A percentile compares a stretch with the other conserved stretches of the same genome.
phyloP scores from a whole-genome alignment of 1,284 basidiomycete genomes.

The Serendipita sp. region DNA sequence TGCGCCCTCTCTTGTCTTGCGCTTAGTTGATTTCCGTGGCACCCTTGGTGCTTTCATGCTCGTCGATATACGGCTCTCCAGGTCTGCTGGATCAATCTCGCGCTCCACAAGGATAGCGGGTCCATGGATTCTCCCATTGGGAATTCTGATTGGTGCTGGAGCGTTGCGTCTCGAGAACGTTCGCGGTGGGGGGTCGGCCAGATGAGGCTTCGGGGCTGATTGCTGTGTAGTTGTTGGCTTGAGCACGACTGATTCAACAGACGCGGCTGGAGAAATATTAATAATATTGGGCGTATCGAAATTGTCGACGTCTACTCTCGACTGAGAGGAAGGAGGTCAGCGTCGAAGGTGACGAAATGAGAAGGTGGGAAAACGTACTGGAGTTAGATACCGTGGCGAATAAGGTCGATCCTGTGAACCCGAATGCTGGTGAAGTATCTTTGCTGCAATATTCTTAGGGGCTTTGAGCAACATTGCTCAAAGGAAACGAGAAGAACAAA shows the following conservation, averaged over 20 bases:
- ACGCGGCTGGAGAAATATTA: background rate
- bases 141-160: background rate
- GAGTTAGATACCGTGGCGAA: background rate
- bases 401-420: background rate
- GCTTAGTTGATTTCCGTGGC: background rate
- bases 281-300: background rate
- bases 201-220: background rate
- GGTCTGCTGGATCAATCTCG: background rate
- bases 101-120: conserved; percentile 2
- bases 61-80: background rate
- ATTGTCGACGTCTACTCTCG: background rate
- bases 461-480: background rate
- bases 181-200: background rate
- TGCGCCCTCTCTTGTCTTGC: background rate
- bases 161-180: background rate
- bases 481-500: background rate
- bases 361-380: background rate
- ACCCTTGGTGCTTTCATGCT: background rate
- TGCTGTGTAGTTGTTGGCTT: background rate
- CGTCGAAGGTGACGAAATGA: background rate
- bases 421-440: background rate
- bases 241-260: background rate
- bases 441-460: background rate
- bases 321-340: background rate
- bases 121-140: background rate